Percentiles rank a stretch among this genome's conserved stretches.
Conservation (phyloP, 2,329 filamentous ascomycete species). For the Thielaviopsis populi region DNA sequence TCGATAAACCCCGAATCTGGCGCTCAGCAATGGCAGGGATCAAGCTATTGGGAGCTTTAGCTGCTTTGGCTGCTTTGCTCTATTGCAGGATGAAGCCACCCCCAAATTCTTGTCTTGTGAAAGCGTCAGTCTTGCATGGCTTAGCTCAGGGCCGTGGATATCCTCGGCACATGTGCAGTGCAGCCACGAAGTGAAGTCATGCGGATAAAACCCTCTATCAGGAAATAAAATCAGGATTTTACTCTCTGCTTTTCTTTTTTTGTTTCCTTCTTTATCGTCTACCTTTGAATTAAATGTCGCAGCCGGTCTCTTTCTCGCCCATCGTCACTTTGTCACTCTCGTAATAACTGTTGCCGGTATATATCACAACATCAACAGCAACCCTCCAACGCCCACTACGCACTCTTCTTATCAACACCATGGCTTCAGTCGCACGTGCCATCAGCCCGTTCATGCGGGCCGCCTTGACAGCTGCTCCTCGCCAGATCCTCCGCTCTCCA, state of each 20-base stretch:
- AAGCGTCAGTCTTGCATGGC: not conserved
- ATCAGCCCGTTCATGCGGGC: slow-evolving; percentile 10
- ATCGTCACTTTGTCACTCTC: not conserved
- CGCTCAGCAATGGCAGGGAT: not conserved
- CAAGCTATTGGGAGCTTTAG: not conserved
- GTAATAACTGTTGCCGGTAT: not conserved
- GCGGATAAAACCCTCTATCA: not conserved
- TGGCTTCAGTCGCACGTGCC: slow-evolving; percentile 17
- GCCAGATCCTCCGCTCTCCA: not conserved
- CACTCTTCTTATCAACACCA: not conserved
- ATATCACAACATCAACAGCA: not conserved
- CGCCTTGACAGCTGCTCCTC: not conserved
- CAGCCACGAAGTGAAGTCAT: not conserved
- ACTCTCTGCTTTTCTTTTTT: not conserved
- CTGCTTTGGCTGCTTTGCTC: not conserved
- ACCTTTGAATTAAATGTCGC: not conserved
- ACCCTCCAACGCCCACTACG: not conserved
- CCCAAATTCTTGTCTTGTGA: slow-evolving; percentile 6
- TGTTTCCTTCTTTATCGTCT: not conserved
- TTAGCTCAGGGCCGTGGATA: slow-evolving; percentile 18
- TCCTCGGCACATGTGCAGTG: slow-evolving; percentile 19
- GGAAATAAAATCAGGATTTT: not conserved
- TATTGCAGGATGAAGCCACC: not conserved
- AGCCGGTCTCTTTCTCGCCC: not conserved
- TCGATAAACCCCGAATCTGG: not conserved